These are phyloP conservation scores for Emergomyces pasteurianus DNA, from an alignment of 2,329 filamentous ascomycete species.

Conservation along the genomic window DNA sequence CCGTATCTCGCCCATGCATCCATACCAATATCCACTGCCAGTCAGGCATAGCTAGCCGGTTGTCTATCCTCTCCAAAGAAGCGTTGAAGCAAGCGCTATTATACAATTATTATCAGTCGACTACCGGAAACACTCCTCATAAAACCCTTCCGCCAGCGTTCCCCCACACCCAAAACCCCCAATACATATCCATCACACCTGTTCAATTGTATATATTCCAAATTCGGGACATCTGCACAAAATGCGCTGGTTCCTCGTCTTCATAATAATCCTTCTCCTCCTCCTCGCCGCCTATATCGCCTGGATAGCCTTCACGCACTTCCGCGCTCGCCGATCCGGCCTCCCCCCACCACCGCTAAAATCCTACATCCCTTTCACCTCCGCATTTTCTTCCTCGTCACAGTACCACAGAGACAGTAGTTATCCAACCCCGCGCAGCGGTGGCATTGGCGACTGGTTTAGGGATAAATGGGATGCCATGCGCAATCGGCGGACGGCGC, in stretches of 20 bases:
- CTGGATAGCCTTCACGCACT: slow-evolving; percentile 61
- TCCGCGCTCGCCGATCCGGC: slow-evolving; percentile 61
- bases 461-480: slow-evolving; percentile 52
- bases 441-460: slow-evolving; percentile 62
- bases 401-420: slow-evolving; percentile 29
- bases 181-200: background rate
- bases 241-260: slow-evolving; percentile 44
- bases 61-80: slow-evolving; percentile 30
- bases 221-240: background rate
- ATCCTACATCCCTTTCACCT: slow-evolving; percentile 57
- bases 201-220: background rate
- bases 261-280: slow-evolving; percentile 59
- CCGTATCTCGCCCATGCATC: slow-evolving; percentile 12
- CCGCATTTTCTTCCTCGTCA: slow-evolving; percentile 31
- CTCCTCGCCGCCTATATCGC: slow-evolving; percentile 44
- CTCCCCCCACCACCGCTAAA: slow-evolving; percentile 53
- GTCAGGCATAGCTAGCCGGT: slow-evolving; percentile 28
- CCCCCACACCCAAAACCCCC: background rate
- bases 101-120: background rate
- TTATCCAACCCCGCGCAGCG: slow-evolving; percentile 41
- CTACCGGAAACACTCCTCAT: background rate
- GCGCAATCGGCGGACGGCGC: slow-evolving; percentile 53
- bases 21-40: background rate
- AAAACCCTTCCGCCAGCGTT: background rate
- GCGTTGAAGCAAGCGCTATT: background rate